phyloP scores from a whole-genome alignment of 805 yeast genomes.

The Barnettozyma salicaria region DNA sequence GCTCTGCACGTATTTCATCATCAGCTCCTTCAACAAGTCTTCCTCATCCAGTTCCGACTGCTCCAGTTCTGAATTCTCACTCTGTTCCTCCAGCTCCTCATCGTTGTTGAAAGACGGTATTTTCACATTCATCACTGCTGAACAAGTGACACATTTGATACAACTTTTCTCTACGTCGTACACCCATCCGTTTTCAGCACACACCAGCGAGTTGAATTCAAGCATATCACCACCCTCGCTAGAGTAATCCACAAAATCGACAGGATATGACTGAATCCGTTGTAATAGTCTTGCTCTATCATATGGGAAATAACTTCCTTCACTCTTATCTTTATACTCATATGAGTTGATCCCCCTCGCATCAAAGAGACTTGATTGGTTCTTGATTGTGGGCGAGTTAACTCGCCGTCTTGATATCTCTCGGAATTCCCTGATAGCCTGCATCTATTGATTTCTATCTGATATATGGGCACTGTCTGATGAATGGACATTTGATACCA shows the following conservation, averaged over 20 bases:
- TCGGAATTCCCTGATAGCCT: not conserved
- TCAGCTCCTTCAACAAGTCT: not conserved
- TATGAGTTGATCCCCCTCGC: no score
- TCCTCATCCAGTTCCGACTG: not conserved
- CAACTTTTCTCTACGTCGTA: not conserved
- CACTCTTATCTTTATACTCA: no score
- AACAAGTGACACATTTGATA: constrained; percentile 1
- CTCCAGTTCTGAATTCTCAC: no score
- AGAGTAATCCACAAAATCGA: not conserved
- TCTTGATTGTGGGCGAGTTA: no score
- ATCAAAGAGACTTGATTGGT: no score
- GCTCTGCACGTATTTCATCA: not conserved
- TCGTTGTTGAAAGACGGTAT: no score
- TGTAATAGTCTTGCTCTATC: not conserved
- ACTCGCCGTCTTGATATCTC: not conserved
- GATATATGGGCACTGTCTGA: not conserved
- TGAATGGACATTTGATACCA: not conserved
- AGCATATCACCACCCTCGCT: no score
- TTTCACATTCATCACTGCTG: not conserved
- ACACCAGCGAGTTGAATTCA: not conserved
- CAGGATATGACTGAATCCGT: not conserved
- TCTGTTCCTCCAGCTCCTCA: no score
- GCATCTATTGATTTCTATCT: not conserved
- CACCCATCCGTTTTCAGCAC: not conserved
- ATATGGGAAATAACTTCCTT: not conserved